These are phyloP conservation scores for Halophytophthora polymorphica DNA, from an alignment of 352 stramenopile species.

Conservation along the genomic window DNA sequence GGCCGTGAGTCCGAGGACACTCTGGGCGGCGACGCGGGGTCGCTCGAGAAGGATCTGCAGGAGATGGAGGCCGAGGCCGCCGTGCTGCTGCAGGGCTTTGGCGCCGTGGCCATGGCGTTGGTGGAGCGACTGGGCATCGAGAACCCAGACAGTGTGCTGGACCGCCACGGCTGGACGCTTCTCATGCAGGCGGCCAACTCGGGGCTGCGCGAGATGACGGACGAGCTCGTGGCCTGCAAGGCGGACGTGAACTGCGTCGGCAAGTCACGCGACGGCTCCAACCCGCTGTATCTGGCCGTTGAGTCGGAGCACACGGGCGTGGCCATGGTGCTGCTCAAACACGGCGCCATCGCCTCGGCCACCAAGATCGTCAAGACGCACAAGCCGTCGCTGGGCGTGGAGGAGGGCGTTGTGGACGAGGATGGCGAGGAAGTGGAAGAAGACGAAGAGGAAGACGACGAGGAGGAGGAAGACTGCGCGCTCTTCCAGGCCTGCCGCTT, in stretches of 20 bases:
- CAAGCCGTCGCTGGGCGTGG: conserved; percentile 23
- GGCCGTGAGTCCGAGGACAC: conserved; percentile 16
- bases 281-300: conserved; percentile 69
- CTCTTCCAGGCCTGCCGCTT: conserved; percentile 77
- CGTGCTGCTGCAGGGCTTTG: conserved; percentile 65
- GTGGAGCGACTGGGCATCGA: conserved; percentile 40
- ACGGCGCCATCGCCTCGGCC: conserved; percentile 61
- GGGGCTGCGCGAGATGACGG: conserved; percentile 49
- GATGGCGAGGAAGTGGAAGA: conserved; percentile 12
- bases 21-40: conserved; percentile 19
- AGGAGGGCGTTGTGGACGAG: not conserved
- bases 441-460: conserved; percentile 28
- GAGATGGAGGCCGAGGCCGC: conserved; percentile 74
- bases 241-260: conserved; percentile 63
- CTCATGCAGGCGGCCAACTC: conserved; percentile 85
- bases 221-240: conserved; percentile 48
- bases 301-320: conserved; percentile 73
- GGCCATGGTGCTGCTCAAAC: conserved; percentile 66
- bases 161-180: conserved; percentile 79
- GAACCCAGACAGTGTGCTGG: conserved; percentile 47
- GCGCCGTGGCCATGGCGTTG: conserved; percentile 44
- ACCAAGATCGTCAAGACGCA: conserved; percentile 59
- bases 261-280: conserved; percentile 41
- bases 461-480: conserved; percentile 64
- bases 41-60: conserved; percentile 56